Conservation (phyloP, 257 asterid genomes). For the Paulownia fortunei region DNA sequence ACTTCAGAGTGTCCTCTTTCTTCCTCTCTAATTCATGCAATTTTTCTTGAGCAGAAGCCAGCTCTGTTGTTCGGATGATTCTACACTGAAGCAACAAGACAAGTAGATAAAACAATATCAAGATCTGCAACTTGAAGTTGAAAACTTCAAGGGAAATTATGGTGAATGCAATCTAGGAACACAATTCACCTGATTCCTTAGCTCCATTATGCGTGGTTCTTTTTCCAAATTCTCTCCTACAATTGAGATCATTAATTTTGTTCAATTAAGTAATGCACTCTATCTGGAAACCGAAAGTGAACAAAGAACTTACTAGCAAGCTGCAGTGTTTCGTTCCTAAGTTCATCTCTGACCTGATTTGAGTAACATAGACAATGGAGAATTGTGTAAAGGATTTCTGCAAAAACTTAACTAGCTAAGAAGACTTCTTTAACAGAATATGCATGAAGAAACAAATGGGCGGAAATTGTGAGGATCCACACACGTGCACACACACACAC, state of each 20-base stretch:
- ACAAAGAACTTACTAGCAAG: constrained; percentile 84
- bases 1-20: constrained; percentile 67
- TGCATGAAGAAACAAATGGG: constrained; percentile 10
- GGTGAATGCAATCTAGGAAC: constrained; percentile 18
- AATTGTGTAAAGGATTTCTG: constrained; percentile 25
- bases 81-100: constrained; percentile 70
- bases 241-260: constrained; percentile 22
- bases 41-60: constrained; percentile 94
- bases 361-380: constrained; percentile 24
- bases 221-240: constrained; percentile 89
- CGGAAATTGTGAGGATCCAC: background rate
- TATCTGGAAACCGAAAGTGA: too few relatives aligned
- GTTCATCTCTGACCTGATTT: constrained; percentile 86
- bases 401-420: constrained; percentile 7
- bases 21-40: constrained; percentile 78
- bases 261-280: constrained; percentile 21
- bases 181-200: constrained; percentile 84
- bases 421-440: background rate
- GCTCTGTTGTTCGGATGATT: constrained; percentile 88
- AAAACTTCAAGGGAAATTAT: constrained; percentile 9
- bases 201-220: constrained; percentile 89
- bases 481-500: background rate
- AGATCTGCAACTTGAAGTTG: constrained; percentile 5
- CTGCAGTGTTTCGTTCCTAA: constrained; percentile 84
- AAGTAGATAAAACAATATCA: constrained; percentile 18